These are phyloP conservation scores for Pulveroboletus sp. DNA, from an alignment of 1,284 basidiomycete species.

Conservation along the genomic window DNA sequence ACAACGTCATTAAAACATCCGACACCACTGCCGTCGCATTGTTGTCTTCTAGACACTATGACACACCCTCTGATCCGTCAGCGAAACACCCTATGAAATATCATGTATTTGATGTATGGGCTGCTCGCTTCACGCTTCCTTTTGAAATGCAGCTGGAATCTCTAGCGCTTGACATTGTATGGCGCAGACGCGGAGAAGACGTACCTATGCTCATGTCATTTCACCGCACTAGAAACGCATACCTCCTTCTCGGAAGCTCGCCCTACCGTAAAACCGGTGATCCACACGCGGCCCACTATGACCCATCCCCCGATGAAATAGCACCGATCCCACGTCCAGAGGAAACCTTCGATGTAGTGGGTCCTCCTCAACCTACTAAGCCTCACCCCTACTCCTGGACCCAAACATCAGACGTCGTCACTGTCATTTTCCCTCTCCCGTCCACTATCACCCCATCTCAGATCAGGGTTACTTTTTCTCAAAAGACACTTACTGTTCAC, in stretches of 20 bases:
- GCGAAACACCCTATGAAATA: slow-evolving; percentile 20
- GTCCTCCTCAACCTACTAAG: slow-evolving; percentile 36
- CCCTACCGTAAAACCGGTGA: slow-evolving; percentile 47
- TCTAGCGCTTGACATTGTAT: slow-evolving; percentile 52
- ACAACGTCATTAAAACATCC: slow-evolving; percentile 44
- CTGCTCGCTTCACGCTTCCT: slow-evolving; percentile 51
- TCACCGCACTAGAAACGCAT: slow-evolving; percentile 45
- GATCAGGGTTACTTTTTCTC: slow-evolving; percentile 69
- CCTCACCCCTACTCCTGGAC: slow-evolving; percentile 89
- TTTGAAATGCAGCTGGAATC: slow-evolving; percentile 36
- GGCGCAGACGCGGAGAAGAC: slow-evolving; percentile 70
- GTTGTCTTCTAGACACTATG: slow-evolving; percentile 58
- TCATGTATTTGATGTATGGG: slow-evolving; percentile 64
- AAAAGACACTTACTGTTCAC: slow-evolving; percentile 65
- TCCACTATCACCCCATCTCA: slow-evolving; percentile 60
- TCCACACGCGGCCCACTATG: slow-evolving; percentile 42
- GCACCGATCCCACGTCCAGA: slow-evolving; percentile 63
- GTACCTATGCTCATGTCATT: slow-evolving; percentile 68
- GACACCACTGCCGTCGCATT: slow-evolving; percentile 47
- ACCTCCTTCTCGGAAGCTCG: slow-evolving; percentile 61
- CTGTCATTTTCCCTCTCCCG: slow-evolving; percentile 81
- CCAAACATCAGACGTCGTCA: slow-evolving; percentile 81
- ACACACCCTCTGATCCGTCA: slow-evolving; percentile 14
- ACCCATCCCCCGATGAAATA: slow-evolving; percentile 64
- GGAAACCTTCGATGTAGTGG: slow-evolving; percentile 51